These are phyloP conservation scores for Blastocystis sp. DNA, from an alignment of 352 stramenopile genomes.

Conservation along the genomic window DNA sequence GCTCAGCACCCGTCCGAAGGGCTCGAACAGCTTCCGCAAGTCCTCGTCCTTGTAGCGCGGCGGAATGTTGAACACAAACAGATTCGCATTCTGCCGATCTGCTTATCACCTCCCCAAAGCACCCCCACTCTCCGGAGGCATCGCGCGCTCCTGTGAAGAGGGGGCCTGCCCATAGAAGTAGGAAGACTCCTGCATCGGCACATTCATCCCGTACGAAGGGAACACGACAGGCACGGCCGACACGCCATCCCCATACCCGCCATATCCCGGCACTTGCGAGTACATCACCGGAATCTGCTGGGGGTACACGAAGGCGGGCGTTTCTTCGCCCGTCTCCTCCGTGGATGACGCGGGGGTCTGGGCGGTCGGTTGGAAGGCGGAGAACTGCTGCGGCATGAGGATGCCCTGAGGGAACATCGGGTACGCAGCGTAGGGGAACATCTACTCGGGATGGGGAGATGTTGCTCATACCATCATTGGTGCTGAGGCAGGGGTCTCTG, in stretches of 20 bases:
- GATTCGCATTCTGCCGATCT: constrained; percentile 7
- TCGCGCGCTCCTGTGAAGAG: not conserved
- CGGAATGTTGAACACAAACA: constrained; percentile 58
- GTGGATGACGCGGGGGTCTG: not conserved
- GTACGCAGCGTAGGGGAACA: not conserved
- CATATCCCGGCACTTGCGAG: not conserved
- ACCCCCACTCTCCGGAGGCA: not conserved
- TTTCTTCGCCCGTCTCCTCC: not conserved
- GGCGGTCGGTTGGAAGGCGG: not conserved
- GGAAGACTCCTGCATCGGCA: not conserved
- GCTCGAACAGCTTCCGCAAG: constrained; percentile 10
- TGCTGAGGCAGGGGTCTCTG: not conserved
- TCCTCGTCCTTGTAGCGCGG: constrained; percentile 12
- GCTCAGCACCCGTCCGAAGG: constrained; percentile 28
- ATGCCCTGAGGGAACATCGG: not conserved
- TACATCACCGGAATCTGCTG: not conserved
- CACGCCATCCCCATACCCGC: not conserved
- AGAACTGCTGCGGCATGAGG: not conserved
- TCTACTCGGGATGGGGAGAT: not conserved
- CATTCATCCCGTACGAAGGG: not conserved
- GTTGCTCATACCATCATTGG: not conserved
- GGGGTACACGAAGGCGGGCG: not conserved
- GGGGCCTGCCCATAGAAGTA: not conserved
- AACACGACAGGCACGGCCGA: not conserved
- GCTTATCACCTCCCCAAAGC: not conserved